Evolutionary conservation across 208 protist species (phyloP), one percentile per base, ranked within the genome.

Genomic region (Leishmania lainsoni): DNA sequence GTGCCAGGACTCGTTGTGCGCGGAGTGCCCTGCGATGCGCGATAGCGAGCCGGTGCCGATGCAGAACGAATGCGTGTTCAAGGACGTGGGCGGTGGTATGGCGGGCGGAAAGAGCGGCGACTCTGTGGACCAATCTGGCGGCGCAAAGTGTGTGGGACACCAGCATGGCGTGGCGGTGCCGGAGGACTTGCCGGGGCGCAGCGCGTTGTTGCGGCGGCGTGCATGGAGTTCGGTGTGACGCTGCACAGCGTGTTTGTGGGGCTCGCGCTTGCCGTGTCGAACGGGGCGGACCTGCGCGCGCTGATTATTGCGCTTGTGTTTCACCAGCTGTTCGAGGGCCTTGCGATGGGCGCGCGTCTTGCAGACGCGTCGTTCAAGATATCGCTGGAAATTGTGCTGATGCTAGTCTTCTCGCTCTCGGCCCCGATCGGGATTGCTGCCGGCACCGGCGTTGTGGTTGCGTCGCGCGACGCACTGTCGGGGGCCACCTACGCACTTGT

Each of bases 161-260:
- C 52, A 70, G 52, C 86, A 89, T 72, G 59, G 75, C 26, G 58
- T 79, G 2, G 54, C 68, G 14, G 69, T 80, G 35, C 76, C 83
- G 29, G 74, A 72, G 9, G 70, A 85, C 74, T 75, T 78, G 61
- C 68, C 77, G 4, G 16, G 2, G 54, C 77, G 49, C 84, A 83
- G 78, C 81, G 81, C 49, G 52, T 83, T 26, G 73, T 91, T 1
- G 83, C 91, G 3, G 90, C 90, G 22, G 9, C 93, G 71, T 89
- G 89, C 74, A 90, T 95, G 90, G 90, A 92, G 81, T 90, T 95
- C 56, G 90, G 89, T 14, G 80, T 93, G 42, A 90, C 90, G 58
- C 79, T 93, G 65, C 92, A 95, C 88, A 92, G 88, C 75, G 80
- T 95, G 58, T 92, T 95, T 63, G 83, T 91, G 39, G 92, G 92